Evolutionary conservation across 1,284 basidiomycete species (phyloP), one percentile per base, ranked within the genome.

Genomic region (Psilocybe mexicana): DNA sequence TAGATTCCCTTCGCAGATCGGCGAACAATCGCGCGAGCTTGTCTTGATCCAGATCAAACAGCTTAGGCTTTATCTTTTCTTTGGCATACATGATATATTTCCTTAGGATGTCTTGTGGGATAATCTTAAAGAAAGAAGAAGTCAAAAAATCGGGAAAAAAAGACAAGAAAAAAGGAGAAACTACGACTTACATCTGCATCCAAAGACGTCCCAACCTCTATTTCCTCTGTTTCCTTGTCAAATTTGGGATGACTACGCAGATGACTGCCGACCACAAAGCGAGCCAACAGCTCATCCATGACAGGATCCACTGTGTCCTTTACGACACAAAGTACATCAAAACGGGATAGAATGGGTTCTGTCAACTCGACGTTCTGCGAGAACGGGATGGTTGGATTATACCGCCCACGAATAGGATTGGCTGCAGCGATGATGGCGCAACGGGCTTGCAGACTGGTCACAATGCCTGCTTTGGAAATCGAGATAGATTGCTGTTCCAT

Each of bases 401-500:
- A 98, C 57, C 94, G 83, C 38, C 95, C 97, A 43, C 96, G 87
- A 65, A 98, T 91, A 14, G 96, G 96, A 78, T 99, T 99, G 55
- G 97, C 96, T 0, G 97, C 97, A 12, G 97, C 96, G 58, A 99
- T 85, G 72, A 99, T 95, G 4, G 96, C 95, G 73, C 96, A 99
- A 36, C 96, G 89, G 18, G 96, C 97, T 75, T 98, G 96, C 24
- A 99, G 82, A 10, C 93, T 93, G 8, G 97, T 98, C 53, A 99
- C 92, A 66, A 99, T 99, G 59, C 96, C 97, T 2, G 96, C 97
- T 72, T 99, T 99, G 43, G 95, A 96, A 65, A 99, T 98, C 1
- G 96, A 98, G 67, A 99, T 99, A n/a, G 92, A 92, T 72, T 99
- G 96, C 75, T 99, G 96, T 73, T 99, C 96, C 96, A 99, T 99